Percentiles rank a stretch among this genome's conserved stretches.
These are phyloP conservation scores for Hanseniaspora lindneri DNA, from an alignment of 805 yeast genomes.

Conservation along the genomic window DNA sequence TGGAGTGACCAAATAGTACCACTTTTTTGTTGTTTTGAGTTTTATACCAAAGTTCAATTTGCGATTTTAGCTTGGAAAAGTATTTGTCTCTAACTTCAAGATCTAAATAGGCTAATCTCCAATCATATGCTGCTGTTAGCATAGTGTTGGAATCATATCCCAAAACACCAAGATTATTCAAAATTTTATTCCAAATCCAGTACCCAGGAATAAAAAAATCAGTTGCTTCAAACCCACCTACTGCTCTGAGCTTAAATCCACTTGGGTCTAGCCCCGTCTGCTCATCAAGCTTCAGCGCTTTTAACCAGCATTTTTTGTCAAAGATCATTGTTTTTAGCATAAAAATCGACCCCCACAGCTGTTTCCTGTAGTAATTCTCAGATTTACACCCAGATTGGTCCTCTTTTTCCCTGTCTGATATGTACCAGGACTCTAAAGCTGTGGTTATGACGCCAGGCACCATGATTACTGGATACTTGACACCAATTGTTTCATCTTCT, in stretches of 20 bases:
- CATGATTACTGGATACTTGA: slow-evolving; percentile 72
- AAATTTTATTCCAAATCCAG: slow-evolving; percentile 95
- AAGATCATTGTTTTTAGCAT: slow-evolving; percentile 87
- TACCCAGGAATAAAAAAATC: slow-evolving; percentile 95
- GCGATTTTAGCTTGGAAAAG: slow-evolving; percentile 61
- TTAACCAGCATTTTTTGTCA: slow-evolving; percentile 88
- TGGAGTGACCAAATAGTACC: slow-evolving; percentile 80
- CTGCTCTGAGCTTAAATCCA: slow-evolving; percentile 67
- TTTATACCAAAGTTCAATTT: slow-evolving; percentile 50
- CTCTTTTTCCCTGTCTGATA: slow-evolving; percentile 40
- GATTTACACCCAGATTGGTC: slow-evolving; percentile 47
- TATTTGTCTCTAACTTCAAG: slow-evolving; percentile 78
- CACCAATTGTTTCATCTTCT: slow-evolving; percentile 37
- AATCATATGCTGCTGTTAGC: slow-evolving; percentile 87
- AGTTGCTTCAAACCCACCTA: slow-evolving; percentile 93
- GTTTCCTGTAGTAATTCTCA: slow-evolving; percentile 71
- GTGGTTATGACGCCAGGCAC: slow-evolving; percentile 95
- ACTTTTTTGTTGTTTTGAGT: slow-evolving; percentile 48
- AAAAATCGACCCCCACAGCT: slow-evolving; percentile 94
- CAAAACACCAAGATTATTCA: slow-evolving; percentile 87
- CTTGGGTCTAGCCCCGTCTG: slow-evolving; percentile 90
- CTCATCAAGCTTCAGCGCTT: slow-evolving; percentile 79
- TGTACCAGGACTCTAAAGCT: slow-evolving; percentile 88
- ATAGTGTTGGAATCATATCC: slow-evolving; percentile 88
- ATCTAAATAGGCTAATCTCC: slow-evolving; percentile 87